Evolutionary conservation across 192 early-diverging fungal species (phyloP).

Genomic region (Podila epicladia): DNA sequence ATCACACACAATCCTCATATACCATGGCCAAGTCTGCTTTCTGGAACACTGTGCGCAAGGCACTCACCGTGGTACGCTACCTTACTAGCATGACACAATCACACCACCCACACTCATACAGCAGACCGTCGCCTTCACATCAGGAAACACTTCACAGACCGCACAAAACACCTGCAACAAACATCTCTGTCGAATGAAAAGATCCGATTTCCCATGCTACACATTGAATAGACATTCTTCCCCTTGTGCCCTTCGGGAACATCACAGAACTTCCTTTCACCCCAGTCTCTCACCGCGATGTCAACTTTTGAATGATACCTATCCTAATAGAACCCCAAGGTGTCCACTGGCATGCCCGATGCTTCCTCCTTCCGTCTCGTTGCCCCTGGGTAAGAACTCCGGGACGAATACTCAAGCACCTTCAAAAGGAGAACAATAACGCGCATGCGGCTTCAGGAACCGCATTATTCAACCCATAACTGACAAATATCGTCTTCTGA

Average conservation of each 20-base stretch:
- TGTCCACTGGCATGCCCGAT: slow-evolving; percentile 73
- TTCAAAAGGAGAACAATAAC: not conserved
- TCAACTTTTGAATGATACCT: not conserved
- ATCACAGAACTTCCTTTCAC: too few relatives aligned
- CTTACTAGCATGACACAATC: not conserved
- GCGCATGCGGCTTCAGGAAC: not conserved
- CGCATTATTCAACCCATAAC: not conserved
- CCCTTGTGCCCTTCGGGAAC: too few relatives aligned
- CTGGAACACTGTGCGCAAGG: slow-evolving; percentile 55
- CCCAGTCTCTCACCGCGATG: not conserved
- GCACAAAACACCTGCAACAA: not conserved
- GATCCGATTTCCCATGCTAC: not conserved
- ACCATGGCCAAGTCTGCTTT: slow-evolving; percentile 49
- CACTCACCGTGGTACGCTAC: slow-evolving; percentile 45
- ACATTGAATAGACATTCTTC: not conserved
- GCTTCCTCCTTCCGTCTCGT: slow-evolving; percentile 75
- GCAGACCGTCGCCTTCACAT: not conserved
- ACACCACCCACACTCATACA: not conserved
- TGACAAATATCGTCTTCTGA: slow-evolving; percentile 47
- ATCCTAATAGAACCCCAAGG: slow-evolving; percentile 63
- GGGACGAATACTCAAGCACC: not conserved
- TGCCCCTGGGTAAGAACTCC: slow-evolving; percentile 62
- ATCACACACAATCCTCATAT: slow-evolving; percentile 1
- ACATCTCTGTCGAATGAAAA: not conserved
- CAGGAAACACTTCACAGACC: not conserved